Percentiles rank a stretch among this genome's conserved stretches.
Conservation (phyloP, 75 land plant genomes). For the Cunninghamia lanceolata region DNA sequence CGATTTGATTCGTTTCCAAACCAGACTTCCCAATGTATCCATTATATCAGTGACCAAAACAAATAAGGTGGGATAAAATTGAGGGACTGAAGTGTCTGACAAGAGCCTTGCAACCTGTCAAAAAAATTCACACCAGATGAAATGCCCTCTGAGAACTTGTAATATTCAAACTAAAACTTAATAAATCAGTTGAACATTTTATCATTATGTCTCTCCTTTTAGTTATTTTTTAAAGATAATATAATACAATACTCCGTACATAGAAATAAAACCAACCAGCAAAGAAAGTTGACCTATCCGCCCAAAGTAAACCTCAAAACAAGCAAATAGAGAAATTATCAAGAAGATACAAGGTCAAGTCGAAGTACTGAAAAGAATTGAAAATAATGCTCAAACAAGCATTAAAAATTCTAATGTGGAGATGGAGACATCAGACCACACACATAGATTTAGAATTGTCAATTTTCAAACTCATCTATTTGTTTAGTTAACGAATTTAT, state of each 20-base stretch:
- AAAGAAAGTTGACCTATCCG: not conserved
- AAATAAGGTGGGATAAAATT: conserved; percentile 82
- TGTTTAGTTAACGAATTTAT: too few relatives aligned
- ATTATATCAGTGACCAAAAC: conserved; percentile 68
- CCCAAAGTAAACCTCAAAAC: not conserved
- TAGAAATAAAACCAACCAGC: not conserved
- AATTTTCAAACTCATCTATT: too few relatives aligned
- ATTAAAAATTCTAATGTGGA: too few relatives aligned
- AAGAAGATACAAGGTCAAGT: not conserved
- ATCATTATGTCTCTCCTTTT: not conserved
- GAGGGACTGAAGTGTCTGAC: conserved; percentile 70
- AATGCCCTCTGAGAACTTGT: not conserved
- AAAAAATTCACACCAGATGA: not conserved
- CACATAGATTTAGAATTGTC: too few relatives aligned
- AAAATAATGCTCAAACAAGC: not conserved
- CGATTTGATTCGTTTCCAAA: conserved; percentile 80
- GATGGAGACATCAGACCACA: too few relatives aligned
- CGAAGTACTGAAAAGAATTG: not conserved
- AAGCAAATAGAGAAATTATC: not conserved
- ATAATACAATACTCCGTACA: not conserved
- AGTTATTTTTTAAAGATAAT: not conserved
- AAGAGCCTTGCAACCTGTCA: conserved; percentile 83
- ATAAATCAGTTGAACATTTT: not conserved
- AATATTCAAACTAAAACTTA: not conserved
- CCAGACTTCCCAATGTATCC: conserved; percentile 83